phyloP scores from a whole-genome alignment of 257 asterid genomes.

The Ocimum tenuiflorum region DNA sequence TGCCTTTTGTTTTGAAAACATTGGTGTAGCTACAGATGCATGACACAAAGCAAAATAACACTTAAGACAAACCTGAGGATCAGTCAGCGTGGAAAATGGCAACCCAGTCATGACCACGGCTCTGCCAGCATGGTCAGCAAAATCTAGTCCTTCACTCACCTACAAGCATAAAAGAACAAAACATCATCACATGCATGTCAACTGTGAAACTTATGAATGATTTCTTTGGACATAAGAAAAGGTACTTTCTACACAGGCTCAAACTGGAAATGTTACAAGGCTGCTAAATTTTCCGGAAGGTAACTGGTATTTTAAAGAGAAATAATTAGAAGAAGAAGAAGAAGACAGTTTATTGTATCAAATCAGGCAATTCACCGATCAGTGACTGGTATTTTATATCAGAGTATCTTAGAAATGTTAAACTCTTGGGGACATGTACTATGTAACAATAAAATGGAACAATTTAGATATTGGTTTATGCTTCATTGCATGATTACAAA shows the following conservation, averaged over 20 bases:
- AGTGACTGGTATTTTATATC: background rate
- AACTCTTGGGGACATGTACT: constrained; percentile 2
- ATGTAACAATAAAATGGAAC: background rate
- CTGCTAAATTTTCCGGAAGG: background rate
- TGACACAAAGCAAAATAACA: constrained; percentile 7
- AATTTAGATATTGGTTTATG: background rate
- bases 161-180: constrained; percentile 18
- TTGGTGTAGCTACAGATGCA: constrained; percentile 4
- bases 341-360: too few species aligned
- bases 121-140: constrained; percentile 98
- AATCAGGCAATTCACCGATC: background rate
- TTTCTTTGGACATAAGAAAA: constrained; percentile 2
- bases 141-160: constrained; percentile 99
- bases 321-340: too few species aligned
- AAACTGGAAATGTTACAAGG: background rate
- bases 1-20: too few species aligned
- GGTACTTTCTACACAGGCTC: background rate
- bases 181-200: background rate
- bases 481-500: background rate
- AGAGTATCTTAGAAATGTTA: background rate
- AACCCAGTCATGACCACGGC: constrained; percentile 93
- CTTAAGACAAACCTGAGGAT: constrained; percentile 70
- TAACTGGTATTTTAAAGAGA: too few species aligned
- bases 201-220: constrained; percentile 1
- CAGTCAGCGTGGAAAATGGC: constrained; percentile 81